These are phyloP conservation scores for Saksenaea vasiformis DNA, from an alignment of 371 early-diverging fungal genomes.

Conservation along the genomic window DNA sequence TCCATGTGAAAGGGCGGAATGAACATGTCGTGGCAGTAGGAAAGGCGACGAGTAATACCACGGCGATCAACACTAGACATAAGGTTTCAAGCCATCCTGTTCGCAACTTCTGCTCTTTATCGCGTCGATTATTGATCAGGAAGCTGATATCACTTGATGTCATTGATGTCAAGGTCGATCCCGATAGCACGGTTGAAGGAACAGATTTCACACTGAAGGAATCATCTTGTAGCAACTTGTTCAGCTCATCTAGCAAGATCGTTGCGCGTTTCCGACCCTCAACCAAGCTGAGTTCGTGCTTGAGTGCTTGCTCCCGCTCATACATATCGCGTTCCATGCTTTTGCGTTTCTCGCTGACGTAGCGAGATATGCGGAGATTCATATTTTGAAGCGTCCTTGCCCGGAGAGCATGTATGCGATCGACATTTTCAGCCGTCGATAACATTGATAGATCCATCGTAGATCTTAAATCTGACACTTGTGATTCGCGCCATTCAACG, in stretches of 20 bases:
- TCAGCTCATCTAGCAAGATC: constrained; percentile 15
- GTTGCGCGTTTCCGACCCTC: constrained; percentile 18
- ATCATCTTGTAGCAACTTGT: constrained; percentile 16
- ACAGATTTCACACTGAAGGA: not conserved
- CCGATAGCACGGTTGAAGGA: not conserved
- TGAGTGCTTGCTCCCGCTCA: constrained; percentile 17
- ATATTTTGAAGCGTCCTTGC: constrained; percentile 18
- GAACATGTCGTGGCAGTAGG: not conserved
- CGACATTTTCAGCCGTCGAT: constrained; percentile 22
- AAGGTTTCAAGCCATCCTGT: not conserved
- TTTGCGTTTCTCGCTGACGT: constrained; percentile 28
- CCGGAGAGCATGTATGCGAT: constrained; percentile 22
- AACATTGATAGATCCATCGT: constrained; percentile 10
- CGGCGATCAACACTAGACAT: not conserved
- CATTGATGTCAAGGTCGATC: not conserved
- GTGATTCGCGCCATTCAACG: constrained; percentile 51
- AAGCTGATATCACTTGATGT: not conserved
- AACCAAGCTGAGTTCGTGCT: constrained; percentile 11
- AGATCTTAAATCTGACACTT: constrained; percentile 5
- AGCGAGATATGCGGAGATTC: constrained; percentile 26
- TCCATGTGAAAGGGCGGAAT: not conserved
- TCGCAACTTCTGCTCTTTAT: not conserved
- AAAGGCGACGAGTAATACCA: not conserved
- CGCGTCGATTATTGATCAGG: not conserved
- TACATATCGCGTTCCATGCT: constrained; percentile 15